Percentiles rank a stretch among this genome's conserved stretches.
Evolutionary conservation across 331 rosid genomes (phyloP).

Genomic region (Rhamnella rubrinervis): DNA sequence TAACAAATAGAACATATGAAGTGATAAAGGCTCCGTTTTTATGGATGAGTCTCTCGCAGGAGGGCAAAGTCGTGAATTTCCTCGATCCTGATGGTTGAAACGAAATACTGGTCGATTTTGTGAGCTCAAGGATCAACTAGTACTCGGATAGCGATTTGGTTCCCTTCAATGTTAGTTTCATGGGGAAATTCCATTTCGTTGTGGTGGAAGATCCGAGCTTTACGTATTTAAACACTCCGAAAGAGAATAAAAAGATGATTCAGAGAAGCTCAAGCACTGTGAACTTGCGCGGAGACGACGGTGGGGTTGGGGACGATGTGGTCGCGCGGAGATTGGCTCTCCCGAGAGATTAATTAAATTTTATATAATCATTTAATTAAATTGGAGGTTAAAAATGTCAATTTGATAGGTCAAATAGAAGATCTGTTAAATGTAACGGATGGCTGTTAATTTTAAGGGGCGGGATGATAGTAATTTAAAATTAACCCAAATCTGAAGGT

Average conservation of each 20-base stretch:
- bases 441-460: too few relatives aligned
- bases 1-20: slow-evolving; percentile 38
- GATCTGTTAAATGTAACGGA: too few relatives aligned
- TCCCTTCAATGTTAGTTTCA: slow-evolving; percentile 58
- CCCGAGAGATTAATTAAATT: slow-evolving; percentile 41
- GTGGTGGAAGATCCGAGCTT: slow-evolving; percentile 64
- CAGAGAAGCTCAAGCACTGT: slow-evolving; percentile 43
- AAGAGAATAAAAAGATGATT: slow-evolving; percentile 28
- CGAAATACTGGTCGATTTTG: slow-evolving; percentile 28
- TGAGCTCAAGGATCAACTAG: slow-evolving; percentile 19
- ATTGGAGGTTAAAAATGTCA: too few relatives aligned
- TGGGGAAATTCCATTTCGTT: slow-evolving; percentile 75
- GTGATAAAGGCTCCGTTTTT: slow-evolving; percentile 63
- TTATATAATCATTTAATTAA: too few relatives aligned
- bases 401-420: too few relatives aligned
- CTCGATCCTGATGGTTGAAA: slow-evolving; percentile 59
- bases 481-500: too few relatives aligned
- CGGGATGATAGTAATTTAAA: too few relatives aligned
- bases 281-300: slow-evolving; percentile 39
- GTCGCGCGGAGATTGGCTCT: slow-evolving; percentile 49
- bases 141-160: slow-evolving; percentile 42
- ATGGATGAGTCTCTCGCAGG: slow-evolving; percentile 57
- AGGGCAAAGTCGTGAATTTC: slow-evolving; percentile 52
- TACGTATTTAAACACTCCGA: slow-evolving; percentile 24
- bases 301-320: slow-evolving; percentile 41